A percentile compares a stretch with the other conserved stretches of the same genome.
Conservation (phyloP, 805 yeast species). For the Brettanomyces sp. region DNA sequence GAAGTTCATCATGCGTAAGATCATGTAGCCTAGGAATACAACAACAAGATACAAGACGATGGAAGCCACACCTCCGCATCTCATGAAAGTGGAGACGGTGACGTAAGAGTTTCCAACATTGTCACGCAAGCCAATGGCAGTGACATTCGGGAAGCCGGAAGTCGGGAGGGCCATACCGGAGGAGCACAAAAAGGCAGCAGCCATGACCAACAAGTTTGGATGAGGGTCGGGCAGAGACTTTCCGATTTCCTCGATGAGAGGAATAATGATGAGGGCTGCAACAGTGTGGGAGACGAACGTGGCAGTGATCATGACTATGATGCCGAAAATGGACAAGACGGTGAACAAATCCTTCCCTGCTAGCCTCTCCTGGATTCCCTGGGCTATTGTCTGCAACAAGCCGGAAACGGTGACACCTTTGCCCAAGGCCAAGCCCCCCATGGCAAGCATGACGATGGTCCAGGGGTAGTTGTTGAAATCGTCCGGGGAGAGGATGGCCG, state of each 20-base stretch:
- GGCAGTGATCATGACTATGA: constrained; percentile 74
- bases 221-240: constrained; percentile 65
- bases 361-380: constrained; percentile 54
- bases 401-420: constrained; percentile 93
- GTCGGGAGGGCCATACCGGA: constrained; percentile 98
- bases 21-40: constrained; percentile 68
- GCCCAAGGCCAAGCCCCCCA: constrained; percentile 97
- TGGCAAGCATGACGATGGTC: constrained; percentile 91
- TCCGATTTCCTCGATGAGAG: constrained; percentile 88
- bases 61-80: constrained; percentile 86
- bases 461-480: constrained; percentile 94
- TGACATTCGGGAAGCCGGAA: constrained; percentile 94
- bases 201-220: constrained; percentile 71
- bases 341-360: constrained; percentile 61
- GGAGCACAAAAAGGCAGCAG: constrained; percentile 64
- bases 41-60: constrained; percentile 63
- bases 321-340: constrained; percentile 70
- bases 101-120: constrained; percentile 86
- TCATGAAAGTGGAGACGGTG: constrained; percentile 77
- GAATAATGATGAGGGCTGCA: constrained; percentile 88
- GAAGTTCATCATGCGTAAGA: constrained; percentile 53
- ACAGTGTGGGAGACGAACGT: constrained; percentile 96
- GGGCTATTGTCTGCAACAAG: constrained; percentile 68
- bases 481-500: constrained; percentile 77
- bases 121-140: constrained; percentile 91